Conservation (phyloP, 306 rosid genomes). For the Glycine latifolia region DNA sequence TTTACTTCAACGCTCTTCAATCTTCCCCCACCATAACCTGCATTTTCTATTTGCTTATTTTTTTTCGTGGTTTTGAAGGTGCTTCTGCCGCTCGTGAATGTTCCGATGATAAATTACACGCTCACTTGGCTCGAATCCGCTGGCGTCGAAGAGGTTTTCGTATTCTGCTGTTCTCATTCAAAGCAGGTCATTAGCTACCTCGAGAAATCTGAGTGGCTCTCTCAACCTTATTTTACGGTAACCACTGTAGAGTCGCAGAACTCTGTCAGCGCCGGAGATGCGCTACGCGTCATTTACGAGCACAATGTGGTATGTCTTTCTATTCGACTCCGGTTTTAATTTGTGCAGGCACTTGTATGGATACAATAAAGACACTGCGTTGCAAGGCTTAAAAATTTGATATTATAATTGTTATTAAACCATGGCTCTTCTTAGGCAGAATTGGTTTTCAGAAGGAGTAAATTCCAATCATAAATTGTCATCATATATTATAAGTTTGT, state of each 20-base stretch:
- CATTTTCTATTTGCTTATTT: background rate
- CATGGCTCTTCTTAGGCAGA: too few species aligned
- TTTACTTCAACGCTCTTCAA: background rate
- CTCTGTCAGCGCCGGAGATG: slow-evolving; percentile 95
- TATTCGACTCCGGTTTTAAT: background rate
- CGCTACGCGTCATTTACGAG: slow-evolving; percentile 88
- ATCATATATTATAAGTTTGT: background rate
- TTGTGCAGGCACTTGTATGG: background rate
- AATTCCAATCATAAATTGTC: background rate
- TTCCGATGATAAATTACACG: slow-evolving; percentile 90
- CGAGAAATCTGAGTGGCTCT: slow-evolving; percentile 83
- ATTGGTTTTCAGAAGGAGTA: too few species aligned
- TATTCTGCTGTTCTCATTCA: slow-evolving; percentile 92
- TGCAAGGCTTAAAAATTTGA: background rate
- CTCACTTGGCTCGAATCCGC: slow-evolving; percentile 98
- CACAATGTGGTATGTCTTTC: slow-evolving; percentile 81
- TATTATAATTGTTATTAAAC: background rate
- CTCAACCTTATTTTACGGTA: slow-evolving; percentile 78
- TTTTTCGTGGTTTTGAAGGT: slow-evolving; percentile 56
- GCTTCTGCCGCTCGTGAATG: slow-evolving; percentile 81
- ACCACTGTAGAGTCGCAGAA: slow-evolving; percentile 85
- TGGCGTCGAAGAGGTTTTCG: slow-evolving; percentile 94
- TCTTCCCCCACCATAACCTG: background rate
- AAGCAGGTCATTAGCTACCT: slow-evolving; percentile 85
- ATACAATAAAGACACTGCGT: background rate